phyloP scores from a whole-genome alignment of 768 basidiomycete species.

The Leccinellum rugosiceps region DNA sequence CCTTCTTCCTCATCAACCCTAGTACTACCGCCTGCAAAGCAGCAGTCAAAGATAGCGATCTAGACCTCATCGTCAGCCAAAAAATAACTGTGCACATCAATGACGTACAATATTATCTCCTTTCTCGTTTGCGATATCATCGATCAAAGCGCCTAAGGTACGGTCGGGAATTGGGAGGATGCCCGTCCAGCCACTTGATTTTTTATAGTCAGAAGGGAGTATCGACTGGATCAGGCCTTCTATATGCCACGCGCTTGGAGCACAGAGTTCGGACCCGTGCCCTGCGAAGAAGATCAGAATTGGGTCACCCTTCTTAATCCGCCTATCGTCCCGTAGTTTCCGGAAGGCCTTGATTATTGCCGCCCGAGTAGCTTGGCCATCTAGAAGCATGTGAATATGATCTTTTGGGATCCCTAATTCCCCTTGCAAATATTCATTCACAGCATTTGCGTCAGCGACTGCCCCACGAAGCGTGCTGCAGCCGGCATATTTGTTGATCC shows the following conservation, averaged over 20 bases:
- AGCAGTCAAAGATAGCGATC: conserved; percentile 48
- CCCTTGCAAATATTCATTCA: conserved; percentile 33
- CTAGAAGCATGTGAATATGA: conserved; percentile 37
- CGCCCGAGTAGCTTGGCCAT: conserved; percentile 36
- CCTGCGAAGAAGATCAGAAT: conserved; percentile 45
- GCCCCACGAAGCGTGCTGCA: conserved; percentile 34
- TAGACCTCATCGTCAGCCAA: conserved; percentile 10
- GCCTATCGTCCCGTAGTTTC: conserved; percentile 24
- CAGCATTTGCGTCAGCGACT: conserved; percentile 37
- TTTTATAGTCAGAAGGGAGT: conserved; percentile 34
- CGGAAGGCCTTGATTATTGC: conserved; percentile 30
- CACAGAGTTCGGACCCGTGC: conserved; percentile 36
- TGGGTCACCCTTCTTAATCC: conserved; percentile 27
- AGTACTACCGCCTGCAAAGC: conserved; percentile 38
- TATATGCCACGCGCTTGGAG: conserved; percentile 25
- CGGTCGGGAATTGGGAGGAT: conserved; percentile 42
- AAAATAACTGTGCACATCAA: not conserved
- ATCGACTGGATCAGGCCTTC: conserved; percentile 25
- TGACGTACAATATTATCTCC: conserved; percentile 44
- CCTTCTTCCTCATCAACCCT: conserved; percentile 11
- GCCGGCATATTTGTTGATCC: conserved; percentile 37
- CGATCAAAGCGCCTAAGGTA: conserved; percentile 37
- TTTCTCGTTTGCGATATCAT: conserved; percentile 34
- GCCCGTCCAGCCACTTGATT: not conserved
- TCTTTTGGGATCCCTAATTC: conserved; percentile 28